phyloP scores from a whole-genome alignment of 2,329 filamentous ascomycete genomes.

The Penicillium hordei region DNA sequence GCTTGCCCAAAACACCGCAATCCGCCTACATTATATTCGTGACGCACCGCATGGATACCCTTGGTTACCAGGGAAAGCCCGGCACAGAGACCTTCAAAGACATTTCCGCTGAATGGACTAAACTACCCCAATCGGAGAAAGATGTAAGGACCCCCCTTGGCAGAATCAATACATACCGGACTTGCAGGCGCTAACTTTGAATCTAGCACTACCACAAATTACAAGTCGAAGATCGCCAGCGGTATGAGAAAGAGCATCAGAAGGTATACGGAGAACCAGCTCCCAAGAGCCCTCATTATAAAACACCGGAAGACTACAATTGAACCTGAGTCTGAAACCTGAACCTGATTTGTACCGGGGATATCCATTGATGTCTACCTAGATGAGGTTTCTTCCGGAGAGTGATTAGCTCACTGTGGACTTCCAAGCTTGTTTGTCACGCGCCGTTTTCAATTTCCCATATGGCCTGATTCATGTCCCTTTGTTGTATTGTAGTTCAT shows the following conservation, averaged over 20 bases:
- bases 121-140: slow-evolving; percentile 35
- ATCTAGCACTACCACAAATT: slow-evolving; percentile 30
- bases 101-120: slow-evolving; percentile 28
- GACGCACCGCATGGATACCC: slow-evolving; percentile 45
- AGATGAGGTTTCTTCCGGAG: not conserved
- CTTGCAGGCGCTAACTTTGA: slow-evolving; percentile 13
- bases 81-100: slow-evolving; percentile 34
- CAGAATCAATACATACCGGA: not conserved
- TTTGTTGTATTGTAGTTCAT: not conserved
- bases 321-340: not conserved
- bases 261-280: slow-evolving; percentile 36
- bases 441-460: not conserved
- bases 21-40: slow-evolving; percentile 48
- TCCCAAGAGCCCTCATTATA: not conserved
- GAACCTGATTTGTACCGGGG: not conserved
- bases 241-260: slow-evolving; percentile 38
- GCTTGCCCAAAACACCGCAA: slow-evolving; percentile 48
- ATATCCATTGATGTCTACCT: not conserved
- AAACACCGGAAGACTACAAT: not conserved
- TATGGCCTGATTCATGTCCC: not conserved
- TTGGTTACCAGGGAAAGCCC: slow-evolving; percentile 53
- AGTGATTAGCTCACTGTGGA: not conserved
- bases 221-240: slow-evolving; percentile 28
- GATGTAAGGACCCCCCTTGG: slow-evolving; percentile 30
- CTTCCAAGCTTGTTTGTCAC: not conserved